Base-by-base conservation (phyloP, 495 filamentous ascomycete genomes). In the Cladorrhinum samala region DNA sequence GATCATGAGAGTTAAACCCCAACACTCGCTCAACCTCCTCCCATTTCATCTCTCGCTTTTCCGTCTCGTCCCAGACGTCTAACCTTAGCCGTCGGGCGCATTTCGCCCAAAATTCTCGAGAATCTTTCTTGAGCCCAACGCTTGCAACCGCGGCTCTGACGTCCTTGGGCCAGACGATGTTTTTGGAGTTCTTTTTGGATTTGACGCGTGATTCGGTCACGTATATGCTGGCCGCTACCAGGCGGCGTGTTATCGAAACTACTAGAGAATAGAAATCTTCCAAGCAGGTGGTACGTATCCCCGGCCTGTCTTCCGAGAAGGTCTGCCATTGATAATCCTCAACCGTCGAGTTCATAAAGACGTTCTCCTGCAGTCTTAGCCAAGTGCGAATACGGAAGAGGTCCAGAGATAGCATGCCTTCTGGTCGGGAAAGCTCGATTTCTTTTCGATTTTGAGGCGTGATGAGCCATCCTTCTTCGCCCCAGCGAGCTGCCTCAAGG, bases 331-430 rank as follows among this genome's bases (percentile, higher is more conserved):
- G 89, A 44, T 83, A 75, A 37, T 85, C 79, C 18, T 69, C 63
- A 38, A 77, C 69, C 2, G 73, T 68, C 3, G 79, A 77, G 64
- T 93, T 92, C 91, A 95, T 94, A 60, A 94, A 93, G 1, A 92
- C 37, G 3, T 73, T 72, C 19, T 75, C 70, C 0, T 87, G 86
- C 4, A 95, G 69, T 14, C 68, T 56, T 4, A 93, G 69, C 83
- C 85, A 91, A 8, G 65, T 75, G 16, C 69, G 66, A 5, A 84
- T 56, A 33, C 73, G 64, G 23, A 95, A 77, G 0, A 95, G 56
- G 48, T 74, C 69, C 1, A 80, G 43, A 19, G 66, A 65, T 6
- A 62, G 56, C 21, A 60, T 49, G 0, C 56, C 73, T 30, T 80
- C 73, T 13, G 78, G 77, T 9, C 75, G 60, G 5, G 73, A 64